Base-by-base conservation (phyloP, 495 filamentous ascomycete genomes). In the Staphylotrichum longicolle region DNA sequence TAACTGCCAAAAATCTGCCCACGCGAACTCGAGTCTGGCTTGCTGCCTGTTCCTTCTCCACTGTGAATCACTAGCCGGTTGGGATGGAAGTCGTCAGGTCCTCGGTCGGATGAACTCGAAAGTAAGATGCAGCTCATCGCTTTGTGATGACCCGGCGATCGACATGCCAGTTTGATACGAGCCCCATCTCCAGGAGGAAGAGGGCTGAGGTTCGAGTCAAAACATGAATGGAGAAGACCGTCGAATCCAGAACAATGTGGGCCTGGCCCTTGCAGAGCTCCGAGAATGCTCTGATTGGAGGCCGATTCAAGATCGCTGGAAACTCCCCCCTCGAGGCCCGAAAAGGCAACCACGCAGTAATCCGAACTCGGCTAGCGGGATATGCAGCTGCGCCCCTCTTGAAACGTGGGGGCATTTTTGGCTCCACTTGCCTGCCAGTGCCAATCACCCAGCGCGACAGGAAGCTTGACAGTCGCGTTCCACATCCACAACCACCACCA, bases 41-140 rank as follows among this genome's bases (percentile, higher is more conserved):
- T 59, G 37, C 35, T 59, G 57, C 57, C 57, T 52, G 32, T 50
- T 50, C 15, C 3, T 33, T 4, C 40, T 53, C 49, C 57, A 20
- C 8, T 52, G 27, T 53, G 57, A 42, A 35, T 53, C 57, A 30
- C 27, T 27, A 1, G 7, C 37, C 37, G 27, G 4, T 30, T 0
- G n/a, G 41, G 11, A 4, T 49, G 20, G n/a, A 46, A 4, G 46
- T 49, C 33, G 42, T 39, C 15, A 32, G 37, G 3, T 4, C 3
- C 39, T 1, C n/a, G 2, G 34, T 27, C 54, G 54, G 54, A 39
- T 40, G 54, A 57, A 57, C 44, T 37, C 46, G 34, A 2, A 5
- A 3, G 42, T 46, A 35, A 39, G 41, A 57, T 32, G 44, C 3
- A 47, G 7, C 12, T 27, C 2, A 2, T 3, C 14, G 12, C 32